These are phyloP conservation scores for Cyclotella baltica DNA, from an alignment of 108 stramenopile genomes.

Conservation along the genomic window DNA sequence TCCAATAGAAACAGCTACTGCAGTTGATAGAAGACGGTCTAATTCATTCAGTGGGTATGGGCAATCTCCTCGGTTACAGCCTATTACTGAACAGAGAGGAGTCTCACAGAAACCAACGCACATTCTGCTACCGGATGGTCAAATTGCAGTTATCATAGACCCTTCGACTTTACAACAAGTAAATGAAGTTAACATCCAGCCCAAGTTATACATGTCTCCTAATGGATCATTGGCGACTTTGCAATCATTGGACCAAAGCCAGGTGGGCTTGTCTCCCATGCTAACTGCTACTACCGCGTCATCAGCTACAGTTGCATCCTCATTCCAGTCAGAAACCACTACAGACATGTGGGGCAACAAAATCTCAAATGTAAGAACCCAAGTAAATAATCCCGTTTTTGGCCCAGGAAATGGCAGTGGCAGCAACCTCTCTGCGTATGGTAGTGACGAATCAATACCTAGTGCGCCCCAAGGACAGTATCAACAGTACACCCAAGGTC, in stretches of 20 bases:
- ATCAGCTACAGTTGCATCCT: constrained; percentile 16
- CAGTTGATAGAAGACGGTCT: constrained; percentile 18
- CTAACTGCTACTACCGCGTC: constrained; percentile 44
- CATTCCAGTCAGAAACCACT: constrained; percentile 39
- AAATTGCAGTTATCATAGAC: constrained; percentile 51
- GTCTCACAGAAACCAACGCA: constrained; percentile 41
- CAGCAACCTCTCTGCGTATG: constrained; percentile 40
- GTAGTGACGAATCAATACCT: constrained; percentile 40
- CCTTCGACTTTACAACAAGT: constrained; percentile 49
- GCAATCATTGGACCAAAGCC: constrained; percentile 38
- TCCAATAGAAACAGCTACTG: constrained; percentile 60
- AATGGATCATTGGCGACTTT: constrained; percentile 29
- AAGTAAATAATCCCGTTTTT: constrained; percentile 3
- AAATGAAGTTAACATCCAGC: constrained; percentile 40
- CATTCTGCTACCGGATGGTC: constrained; percentile 47
- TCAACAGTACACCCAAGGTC: constrained; percentile 14
- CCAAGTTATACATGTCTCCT: constrained; percentile 43
- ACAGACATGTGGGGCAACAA: constrained; percentile 37
- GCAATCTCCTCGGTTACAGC: constrained; percentile 35
- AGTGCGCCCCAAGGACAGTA: constrained; percentile 25
- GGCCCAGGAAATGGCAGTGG: constrained; percentile 29
- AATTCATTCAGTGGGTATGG: constrained; percentile 38
- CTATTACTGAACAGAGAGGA: constrained; percentile 45
- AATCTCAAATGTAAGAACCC: constrained; percentile 8
- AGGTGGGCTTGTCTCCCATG: constrained; percentile 29